Percentiles rank a stretch among this genome's conserved stretches.
Evolutionary conservation across 257 asterid genomes (phyloP).

Genomic region (Solanum etuberosum): DNA sequence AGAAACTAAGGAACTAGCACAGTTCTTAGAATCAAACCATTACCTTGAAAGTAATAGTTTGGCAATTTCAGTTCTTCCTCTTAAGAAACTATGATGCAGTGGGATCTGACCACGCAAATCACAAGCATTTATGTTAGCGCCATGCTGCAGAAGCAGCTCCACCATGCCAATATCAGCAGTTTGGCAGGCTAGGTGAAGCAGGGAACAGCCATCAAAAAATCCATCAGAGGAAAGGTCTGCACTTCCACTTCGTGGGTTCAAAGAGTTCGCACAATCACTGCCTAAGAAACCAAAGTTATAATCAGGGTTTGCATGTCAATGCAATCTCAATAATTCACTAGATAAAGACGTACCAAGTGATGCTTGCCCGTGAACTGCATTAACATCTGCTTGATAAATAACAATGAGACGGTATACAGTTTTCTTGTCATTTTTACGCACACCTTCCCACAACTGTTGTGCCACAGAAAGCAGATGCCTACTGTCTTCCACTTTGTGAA

Average conservation of each 20-base stretch:
- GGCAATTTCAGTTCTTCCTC: slow-evolving; percentile 52
- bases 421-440: slow-evolving; percentile 63
- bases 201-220: slow-evolving; percentile 51
- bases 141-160: slow-evolving; percentile 84
- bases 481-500: slow-evolving; percentile 41
- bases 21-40: neutral
- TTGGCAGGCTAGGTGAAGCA: slow-evolving; percentile 92
- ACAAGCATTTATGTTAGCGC: slow-evolving; percentile 46
- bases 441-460: slow-evolving; percentile 71
- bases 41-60: slow-evolving; percentile 71
- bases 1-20: neutral
- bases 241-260: slow-evolving; percentile 17
- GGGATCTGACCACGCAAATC: slow-evolving; percentile 73
- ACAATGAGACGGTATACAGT: slow-evolving; percentile 69
- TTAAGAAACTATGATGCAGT: slow-evolving; percentile 59
- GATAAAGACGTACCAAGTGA: slow-evolving; percentile 23
- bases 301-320: slow-evolving; percentile 7
- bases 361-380: slow-evolving; percentile 41
- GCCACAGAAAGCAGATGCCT: slow-evolving; percentile 46
- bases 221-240: slow-evolving; percentile 25
- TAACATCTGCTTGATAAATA: slow-evolving; percentile 54
- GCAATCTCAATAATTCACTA: slow-evolving; percentile 12
- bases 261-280: slow-evolving; percentile 24
- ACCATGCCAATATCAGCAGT: slow-evolving; percentile 83
- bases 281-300: slow-evolving; percentile 19